A percentile compares a stretch with the other conserved stretches of the same genome.
These are phyloP conservation scores for Russula brevipes DNA, from an alignment of 768 basidiomycete species.

Conservation along the genomic window DNA sequence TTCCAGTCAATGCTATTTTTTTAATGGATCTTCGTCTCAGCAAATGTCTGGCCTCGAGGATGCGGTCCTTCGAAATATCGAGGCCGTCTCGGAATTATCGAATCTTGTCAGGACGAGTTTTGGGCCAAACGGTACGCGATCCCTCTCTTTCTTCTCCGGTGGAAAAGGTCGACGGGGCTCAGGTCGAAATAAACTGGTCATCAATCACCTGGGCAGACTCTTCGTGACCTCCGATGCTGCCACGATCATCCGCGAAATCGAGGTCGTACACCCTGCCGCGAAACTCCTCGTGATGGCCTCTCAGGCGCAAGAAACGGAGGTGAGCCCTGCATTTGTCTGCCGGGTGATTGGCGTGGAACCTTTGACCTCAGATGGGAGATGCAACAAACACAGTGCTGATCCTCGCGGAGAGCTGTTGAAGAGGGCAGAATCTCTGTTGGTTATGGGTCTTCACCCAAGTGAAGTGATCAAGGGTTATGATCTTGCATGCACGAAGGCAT, in stretches of 20 bases:
- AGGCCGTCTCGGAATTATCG: constrained; percentile 91
- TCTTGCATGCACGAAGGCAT: constrained; percentile 76
- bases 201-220: constrained; percentile 92
- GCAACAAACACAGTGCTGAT: constrained; percentile 95
- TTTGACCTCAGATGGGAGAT: constrained; percentile 75
- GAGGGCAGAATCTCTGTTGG: constrained; percentile 83
- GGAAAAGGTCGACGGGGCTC: not conserved
- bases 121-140: constrained; percentile 81
- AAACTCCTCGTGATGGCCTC: constrained; percentile 99
- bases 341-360: not conserved
- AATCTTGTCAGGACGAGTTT: constrained; percentile 96
- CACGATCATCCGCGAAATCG: constrained; percentile 95
- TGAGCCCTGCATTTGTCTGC: constrained; percentile 34
- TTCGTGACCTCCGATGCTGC: constrained; percentile 99
- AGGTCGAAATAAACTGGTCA: constrained; percentile 96
- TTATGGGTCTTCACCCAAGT: constrained; percentile 96
- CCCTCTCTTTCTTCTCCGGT: not conserved
- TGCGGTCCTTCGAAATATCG: constrained; percentile 93
- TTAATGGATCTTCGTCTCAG: constrained; percentile 32
- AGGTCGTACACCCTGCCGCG: constrained; percentile 97
- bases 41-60: constrained; percentile 90
- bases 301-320: constrained; percentile 93
- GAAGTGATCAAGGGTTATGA: constrained; percentile 96
- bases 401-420: constrained; percentile 93
- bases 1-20: not conserved